Evolutionary conservation across 2,329 filamentous ascomycete species (phyloP).

Genomic region (Microascus cirrosus): DNA sequence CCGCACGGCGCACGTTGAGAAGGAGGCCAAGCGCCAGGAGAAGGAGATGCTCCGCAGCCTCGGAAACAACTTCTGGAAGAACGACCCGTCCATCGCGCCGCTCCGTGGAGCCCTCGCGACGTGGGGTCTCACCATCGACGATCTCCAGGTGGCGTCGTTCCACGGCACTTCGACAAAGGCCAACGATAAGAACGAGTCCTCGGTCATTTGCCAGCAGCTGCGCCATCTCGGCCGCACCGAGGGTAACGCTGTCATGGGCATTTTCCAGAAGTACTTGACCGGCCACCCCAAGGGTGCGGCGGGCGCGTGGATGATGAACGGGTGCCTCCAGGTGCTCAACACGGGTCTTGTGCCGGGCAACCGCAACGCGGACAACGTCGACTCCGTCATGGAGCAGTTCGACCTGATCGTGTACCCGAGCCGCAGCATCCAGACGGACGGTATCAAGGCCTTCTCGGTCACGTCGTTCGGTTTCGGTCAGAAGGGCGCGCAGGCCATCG

Average conservation of each 20-base stretch:
- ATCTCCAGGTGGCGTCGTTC: slow-evolving; percentile 92
- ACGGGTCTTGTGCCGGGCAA: slow-evolving; percentile 90
- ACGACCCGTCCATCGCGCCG: slow-evolving; percentile 84
- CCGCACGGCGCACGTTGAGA: slow-evolving; percentile 76
- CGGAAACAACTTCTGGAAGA: slow-evolving; percentile 99
- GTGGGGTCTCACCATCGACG: slow-evolving; percentile 96
- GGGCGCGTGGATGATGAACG: slow-evolving; percentile 99
- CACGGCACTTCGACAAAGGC: slow-evolving; percentile 97
- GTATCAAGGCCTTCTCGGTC: slow-evolving; percentile 96
- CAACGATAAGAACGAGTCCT: slow-evolving; percentile 99
- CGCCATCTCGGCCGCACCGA: slow-evolving; percentile 89
- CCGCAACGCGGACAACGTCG: slow-evolving; percentile 95
- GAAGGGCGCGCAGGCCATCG: slow-evolving; percentile 95
- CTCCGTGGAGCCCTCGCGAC: slow-evolving; percentile 92
- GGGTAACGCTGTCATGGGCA: slow-evolving; percentile 90
- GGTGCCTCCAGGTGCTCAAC: slow-evolving; percentile 90
- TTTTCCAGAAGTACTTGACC: slow-evolving; percentile 99
- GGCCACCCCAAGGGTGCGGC: slow-evolving; percentile 98
- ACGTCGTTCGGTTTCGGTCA: slow-evolving; percentile 99
- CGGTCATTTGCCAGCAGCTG: slow-evolving; percentile 93
- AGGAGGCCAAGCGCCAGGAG: slow-evolving; percentile 75
- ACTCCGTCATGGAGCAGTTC: slow-evolving; percentile 92
- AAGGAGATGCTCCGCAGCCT: slow-evolving; percentile 87
- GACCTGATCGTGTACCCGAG: slow-evolving; percentile 97
- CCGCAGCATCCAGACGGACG: slow-evolving; percentile 91